These are phyloP conservation scores for Drosera capensis DNA, from an alignment of 148 eudicot genomes.

Conservation along the genomic window DNA sequence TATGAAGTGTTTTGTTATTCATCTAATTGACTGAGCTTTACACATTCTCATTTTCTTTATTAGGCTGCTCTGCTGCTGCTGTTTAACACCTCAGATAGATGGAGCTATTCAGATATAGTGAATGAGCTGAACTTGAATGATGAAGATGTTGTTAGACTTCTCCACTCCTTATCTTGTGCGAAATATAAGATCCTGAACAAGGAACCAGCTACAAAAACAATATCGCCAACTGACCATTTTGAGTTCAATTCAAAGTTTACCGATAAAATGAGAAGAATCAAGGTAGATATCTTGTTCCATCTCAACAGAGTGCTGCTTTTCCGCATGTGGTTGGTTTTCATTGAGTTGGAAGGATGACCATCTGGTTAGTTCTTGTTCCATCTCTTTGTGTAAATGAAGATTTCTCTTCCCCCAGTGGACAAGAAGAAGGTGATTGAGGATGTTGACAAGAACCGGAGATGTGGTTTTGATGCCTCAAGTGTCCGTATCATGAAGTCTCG, in stretches of 20 bases:
- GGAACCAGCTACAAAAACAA: constrained; percentile 17
- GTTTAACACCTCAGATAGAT: constrained; percentile 27
- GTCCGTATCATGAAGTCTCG: constrained; percentile 30
- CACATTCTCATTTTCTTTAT: neutral
- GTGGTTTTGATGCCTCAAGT: constrained; percentile 30
- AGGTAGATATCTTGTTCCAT: neutral
- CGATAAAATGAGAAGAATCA: constrained; percentile 19
- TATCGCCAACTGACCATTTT: constrained; percentile 21
- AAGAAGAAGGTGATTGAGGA: constrained; percentile 32
- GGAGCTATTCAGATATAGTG: constrained; percentile 31
- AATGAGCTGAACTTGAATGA: constrained; percentile 30
- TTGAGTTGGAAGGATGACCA: neutral
- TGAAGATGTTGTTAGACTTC: constrained; percentile 28
- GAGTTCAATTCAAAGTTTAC: constrained; percentile 24
- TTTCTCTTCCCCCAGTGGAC: constrained; percentile 24
- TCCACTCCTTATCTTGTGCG: constrained; percentile 28
- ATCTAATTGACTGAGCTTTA: neutral
- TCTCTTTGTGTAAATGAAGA: constrained; percentile 12
- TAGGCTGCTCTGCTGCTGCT: constrained; percentile 38
- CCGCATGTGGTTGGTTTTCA: neutral
- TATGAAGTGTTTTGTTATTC: neutral
- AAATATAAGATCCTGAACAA: constrained; percentile 27
- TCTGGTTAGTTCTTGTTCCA: neutral
- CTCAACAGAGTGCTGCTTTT: neutral
- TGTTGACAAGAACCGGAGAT: constrained; percentile 29